phyloP scores from a whole-genome alignment of 1,139 yeast genomes.

The Suhomyces atakaporum region DNA sequence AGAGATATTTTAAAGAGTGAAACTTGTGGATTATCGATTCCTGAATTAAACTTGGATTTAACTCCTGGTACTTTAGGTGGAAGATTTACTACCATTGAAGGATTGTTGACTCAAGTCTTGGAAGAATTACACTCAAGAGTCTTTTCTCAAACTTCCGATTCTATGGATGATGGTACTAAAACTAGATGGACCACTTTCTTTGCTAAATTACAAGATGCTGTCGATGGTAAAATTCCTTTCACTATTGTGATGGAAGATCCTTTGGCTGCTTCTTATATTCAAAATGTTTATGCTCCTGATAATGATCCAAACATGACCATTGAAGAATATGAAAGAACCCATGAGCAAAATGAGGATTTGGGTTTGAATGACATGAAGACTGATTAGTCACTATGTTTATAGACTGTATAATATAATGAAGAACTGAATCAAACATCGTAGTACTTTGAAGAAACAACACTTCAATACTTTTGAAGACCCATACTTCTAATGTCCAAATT shows the following conservation, averaged over 20 bases:
- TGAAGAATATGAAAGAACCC: constrained; percentile 87
- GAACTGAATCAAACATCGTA: too few species aligned
- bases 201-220: constrained; percentile 73
- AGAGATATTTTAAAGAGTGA: constrained; percentile 95
- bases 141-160: constrained; percentile 83
- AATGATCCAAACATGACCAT: constrained; percentile 92
- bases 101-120: constrained; percentile 81
- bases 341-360: constrained; percentile 84
- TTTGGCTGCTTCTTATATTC: constrained; percentile 90
- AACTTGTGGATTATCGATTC: constrained; percentile 82
- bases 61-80: constrained; percentile 98
- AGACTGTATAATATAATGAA: constrained; percentile 1
- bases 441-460: too few species aligned
- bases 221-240: constrained; percentile 79
- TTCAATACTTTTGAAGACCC: too few species aligned
- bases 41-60: constrained; percentile 87
- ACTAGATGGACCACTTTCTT: constrained; percentile 82
- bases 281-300: constrained; percentile 97
- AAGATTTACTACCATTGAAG: constrained; percentile 95
- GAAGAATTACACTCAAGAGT: constrained; percentile 89
- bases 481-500: too few species aligned
- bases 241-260: constrained; percentile 93
- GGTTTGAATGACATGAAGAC: constrained; percentile 82
- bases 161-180: constrained; percentile 80
- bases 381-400: constrained; percentile 17